phyloP scores from a whole-genome alignment of 768 basidiomycete species.

The Calocera viscosa region DNA sequence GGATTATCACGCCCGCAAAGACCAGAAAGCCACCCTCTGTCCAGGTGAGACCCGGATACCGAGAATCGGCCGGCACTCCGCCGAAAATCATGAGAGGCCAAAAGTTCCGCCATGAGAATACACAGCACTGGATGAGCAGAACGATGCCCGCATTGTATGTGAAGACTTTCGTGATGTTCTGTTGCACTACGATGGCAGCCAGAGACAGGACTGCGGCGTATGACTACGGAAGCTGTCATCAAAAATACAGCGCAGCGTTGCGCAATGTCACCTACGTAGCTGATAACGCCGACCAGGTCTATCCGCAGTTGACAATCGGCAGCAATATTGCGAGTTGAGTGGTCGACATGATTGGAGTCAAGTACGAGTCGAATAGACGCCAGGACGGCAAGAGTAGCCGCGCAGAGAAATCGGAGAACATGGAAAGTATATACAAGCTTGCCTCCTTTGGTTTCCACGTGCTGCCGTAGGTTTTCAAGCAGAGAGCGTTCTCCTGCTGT shows the following conservation, averaged over 20 bases:
- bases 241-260: not conserved
- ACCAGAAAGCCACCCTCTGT: conserved; percentile 36
- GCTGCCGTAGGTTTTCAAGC: not conserved
- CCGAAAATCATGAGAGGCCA: conserved; percentile 50
- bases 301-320: not conserved
- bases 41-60: conserved; percentile 43
- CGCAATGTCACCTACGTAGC: not conserved
- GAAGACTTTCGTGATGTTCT: not conserved
- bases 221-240: not conserved
- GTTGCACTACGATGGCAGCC: not conserved
- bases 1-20: conserved; percentile 37
- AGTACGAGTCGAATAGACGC: not conserved
- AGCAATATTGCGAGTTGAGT: not conserved
- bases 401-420: not conserved
- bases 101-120: conserved; percentile 25
- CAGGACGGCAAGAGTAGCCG: not conserved
- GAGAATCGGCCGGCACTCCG: conserved; percentile 36
- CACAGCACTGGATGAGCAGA: not conserved
- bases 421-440: not conserved
- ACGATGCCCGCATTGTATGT: not conserved
- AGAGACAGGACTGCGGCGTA: not conserved
- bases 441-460: not conserved
- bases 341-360: not conserved
- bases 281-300: not conserved
- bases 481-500: not conserved